phyloP scores from a whole-genome alignment of 768 basidiomycete species.

The Tephrocybe rancida region DNA sequence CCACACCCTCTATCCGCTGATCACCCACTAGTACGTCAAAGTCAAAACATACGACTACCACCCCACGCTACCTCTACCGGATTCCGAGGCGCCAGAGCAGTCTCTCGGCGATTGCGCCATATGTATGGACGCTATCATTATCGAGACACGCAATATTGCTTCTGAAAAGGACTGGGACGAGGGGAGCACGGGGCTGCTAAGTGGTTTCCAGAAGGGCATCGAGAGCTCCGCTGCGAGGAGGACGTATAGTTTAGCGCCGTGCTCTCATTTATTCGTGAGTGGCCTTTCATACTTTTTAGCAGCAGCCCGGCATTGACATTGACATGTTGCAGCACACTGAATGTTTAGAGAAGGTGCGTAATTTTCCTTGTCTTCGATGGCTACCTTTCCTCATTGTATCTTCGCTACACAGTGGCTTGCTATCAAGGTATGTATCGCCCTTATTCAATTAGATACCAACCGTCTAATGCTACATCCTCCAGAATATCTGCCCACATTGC shows the following conservation, averaged over 20 bases:
- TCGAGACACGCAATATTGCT: slow-evolving; percentile 43
- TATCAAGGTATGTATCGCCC: slow-evolving; percentile 57
- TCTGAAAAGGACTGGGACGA: slow-evolving; percentile 34
- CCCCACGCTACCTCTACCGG: slow-evolving; percentile 70
- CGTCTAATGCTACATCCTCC: slow-evolving; percentile 7
- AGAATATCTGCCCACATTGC: slow-evolving; percentile 95
- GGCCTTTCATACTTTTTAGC: no score
- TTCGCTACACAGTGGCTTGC: slow-evolving; percentile 59
- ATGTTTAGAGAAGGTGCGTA: slow-evolving; percentile 74
- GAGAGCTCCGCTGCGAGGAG: slow-evolving; percentile 52
- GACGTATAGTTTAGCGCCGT: slow-evolving; percentile 85
- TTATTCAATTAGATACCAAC: not conserved
- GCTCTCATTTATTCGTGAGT: slow-evolving; percentile 86
- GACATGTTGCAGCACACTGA: slow-evolving; percentile 91
- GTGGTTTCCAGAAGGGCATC: slow-evolving; percentile 46
- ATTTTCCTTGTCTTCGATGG: not conserved
- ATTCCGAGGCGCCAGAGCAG: slow-evolving; percentile 75
- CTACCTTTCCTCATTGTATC: slow-evolving; percentile 15
- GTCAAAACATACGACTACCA: slow-evolving; percentile 83
- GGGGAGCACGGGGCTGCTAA: slow-evolving; percentile 39
- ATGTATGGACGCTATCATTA: slow-evolving; percentile 85
- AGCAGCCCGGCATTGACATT: no score
- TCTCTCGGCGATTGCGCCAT: slow-evolving; percentile 88
- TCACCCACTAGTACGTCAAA: slow-evolving; percentile 50
- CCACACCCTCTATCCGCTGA: not conserved